Percentiles rank a stretch among this genome's conserved stretches.
Evolutionary conservation across 768 basidiomycete species (phyloP).

Genomic region (Solioccasus polychromus): DNA sequence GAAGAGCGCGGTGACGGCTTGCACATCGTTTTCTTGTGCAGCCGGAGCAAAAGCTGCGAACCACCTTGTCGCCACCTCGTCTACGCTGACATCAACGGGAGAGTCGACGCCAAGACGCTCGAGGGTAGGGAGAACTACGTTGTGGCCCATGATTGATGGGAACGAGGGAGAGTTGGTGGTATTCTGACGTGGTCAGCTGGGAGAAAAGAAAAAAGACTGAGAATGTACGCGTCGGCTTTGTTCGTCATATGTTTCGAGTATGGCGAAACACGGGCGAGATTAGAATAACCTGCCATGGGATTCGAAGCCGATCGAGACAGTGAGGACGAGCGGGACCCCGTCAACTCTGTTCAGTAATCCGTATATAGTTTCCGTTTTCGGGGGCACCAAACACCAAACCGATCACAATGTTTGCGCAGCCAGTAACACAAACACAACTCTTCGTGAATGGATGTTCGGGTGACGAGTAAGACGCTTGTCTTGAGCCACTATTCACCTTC

Average conservation of each 20-base stretch:
- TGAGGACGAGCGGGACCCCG: too few species aligned
- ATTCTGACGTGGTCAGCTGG: neutral
- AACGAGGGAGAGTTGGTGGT: too few species aligned
- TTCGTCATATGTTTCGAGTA: too few species aligned
- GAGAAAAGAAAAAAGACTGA: neutral
- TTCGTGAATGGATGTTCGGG: slow-evolving; percentile 5
- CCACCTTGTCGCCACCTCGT: slow-evolving; percentile 26
- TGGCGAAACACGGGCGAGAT: neutral
- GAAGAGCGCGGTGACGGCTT: slow-evolving; percentile 26
- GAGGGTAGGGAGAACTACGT: slow-evolving; percentile 26
- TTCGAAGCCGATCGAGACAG: too few species aligned
- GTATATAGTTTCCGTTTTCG: too few species aligned
- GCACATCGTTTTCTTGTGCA: slow-evolving; percentile 15
- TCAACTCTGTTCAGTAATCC: slow-evolving; percentile 18
- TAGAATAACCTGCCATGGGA: neutral
- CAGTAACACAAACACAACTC: slow-evolving; percentile 18
- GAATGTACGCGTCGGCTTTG: too few species aligned
- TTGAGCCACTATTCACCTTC: neutral
- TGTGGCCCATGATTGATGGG: slow-evolving; percentile 2
- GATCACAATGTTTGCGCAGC: slow-evolving; percentile 17
- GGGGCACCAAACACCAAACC: too few species aligned
- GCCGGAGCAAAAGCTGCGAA: slow-evolving; percentile 21
- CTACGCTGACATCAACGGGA: slow-evolving; percentile 20
- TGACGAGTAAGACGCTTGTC: neutral
- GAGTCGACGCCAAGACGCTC: slow-evolving; percentile 22